These are phyloP conservation scores for Fusarium fracticaudum DNA, from an alignment of 2,329 filamentous ascomycete species.

Conservation along the genomic window DNA sequence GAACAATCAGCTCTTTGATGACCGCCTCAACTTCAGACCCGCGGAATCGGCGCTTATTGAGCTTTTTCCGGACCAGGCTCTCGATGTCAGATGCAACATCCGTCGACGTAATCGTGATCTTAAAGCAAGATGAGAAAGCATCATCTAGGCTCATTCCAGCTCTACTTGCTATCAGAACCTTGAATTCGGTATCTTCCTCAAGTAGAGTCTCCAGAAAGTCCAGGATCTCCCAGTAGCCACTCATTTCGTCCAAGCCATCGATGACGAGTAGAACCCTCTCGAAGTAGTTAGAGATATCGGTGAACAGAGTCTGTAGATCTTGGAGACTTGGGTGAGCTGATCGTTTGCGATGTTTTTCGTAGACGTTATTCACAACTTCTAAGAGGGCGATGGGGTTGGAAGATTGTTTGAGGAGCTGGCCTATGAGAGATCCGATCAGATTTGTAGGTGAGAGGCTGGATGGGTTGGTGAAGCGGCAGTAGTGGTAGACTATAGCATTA, in stretches of 20 bases:
- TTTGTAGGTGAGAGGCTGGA: not conserved
- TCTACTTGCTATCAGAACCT: not conserved
- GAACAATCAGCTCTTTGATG: not conserved
- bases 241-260: not conserved
- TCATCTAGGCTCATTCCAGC: not conserved
- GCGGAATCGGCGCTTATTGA: not conserved
- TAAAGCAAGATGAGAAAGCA: not conserved
- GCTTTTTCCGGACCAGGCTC: not conserved
- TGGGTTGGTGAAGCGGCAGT: not conserved
- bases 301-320: not conserved
- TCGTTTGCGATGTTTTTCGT: not conserved
- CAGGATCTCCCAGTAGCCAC: not conserved
- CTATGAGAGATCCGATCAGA: not conserved
- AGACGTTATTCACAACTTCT: not conserved
- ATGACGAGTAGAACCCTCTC: not conserved
- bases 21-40: not conserved
- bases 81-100: not conserved
- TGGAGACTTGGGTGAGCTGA: not conserved
- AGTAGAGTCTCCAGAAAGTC: not conserved
- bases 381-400: not conserved
- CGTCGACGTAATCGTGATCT: fast-evolving
- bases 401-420: not conserved
- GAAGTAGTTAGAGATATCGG: not conserved
- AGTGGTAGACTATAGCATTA: not conserved
- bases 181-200: not conserved